phyloP scores from a whole-genome alignment of 179 eudicot genomes.

The Carnegiea gigantea region DNA sequence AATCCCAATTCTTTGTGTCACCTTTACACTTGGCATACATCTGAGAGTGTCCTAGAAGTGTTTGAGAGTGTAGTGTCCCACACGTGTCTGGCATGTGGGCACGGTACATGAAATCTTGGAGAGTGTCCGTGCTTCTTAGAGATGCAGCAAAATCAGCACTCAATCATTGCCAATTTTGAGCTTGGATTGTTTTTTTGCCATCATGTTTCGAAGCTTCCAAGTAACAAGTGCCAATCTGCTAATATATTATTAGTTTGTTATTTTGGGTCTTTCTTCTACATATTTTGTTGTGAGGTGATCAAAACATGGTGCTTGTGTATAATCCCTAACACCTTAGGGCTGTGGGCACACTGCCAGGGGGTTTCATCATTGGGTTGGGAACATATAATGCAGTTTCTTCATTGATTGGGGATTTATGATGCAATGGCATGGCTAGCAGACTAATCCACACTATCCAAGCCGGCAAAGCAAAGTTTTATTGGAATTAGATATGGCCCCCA shows the following conservation, averaged over 20 bases:
- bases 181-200: too few species aligned
- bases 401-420: neutral
- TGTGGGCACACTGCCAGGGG: neutral
- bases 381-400: too few species aligned
- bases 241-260: neutral
- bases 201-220: neutral
- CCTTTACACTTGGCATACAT: too few species aligned
- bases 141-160: neutral
- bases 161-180: neutral
- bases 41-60: too few species aligned
- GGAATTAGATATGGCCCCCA: neutral
- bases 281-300: too few species aligned
- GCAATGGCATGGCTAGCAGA: neutral
- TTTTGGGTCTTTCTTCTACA: neutral
- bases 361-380: neutral
- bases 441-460: neutral
- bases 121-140: too few species aligned
- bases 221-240: neutral
- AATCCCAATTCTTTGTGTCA: too few species aligned
- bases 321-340: neutral
- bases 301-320: too few species aligned
- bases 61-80: too few species aligned
- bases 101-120: too few species aligned
- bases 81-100: too few species aligned
- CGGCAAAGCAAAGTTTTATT: neutral